Evolutionary conservation across 2,329 filamentous ascomycete species (phyloP).

Genomic region (Zymoseptoria passerinii): DNA sequence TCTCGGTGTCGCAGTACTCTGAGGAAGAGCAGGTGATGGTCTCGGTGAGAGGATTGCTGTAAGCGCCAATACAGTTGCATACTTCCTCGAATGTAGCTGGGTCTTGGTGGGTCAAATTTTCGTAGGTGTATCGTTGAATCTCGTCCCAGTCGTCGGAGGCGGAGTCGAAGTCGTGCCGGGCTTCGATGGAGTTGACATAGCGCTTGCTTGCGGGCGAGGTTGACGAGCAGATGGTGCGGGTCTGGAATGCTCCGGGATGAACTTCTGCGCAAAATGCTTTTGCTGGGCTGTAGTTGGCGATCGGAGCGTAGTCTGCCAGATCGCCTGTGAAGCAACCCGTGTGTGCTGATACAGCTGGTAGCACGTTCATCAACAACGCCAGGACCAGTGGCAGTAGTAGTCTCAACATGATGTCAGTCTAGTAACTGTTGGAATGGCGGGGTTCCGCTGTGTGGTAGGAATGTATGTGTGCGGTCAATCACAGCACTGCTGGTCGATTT

Average conservation of each 20-base stretch:
- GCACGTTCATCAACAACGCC: neutral
- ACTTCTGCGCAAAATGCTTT: neutral
- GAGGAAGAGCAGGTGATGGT: slow-evolving; percentile 2
- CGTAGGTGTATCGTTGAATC: neutral
- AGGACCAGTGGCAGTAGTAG: neutral
- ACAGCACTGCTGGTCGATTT: neutral
- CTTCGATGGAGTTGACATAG: neutral
- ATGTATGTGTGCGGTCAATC: neutral
- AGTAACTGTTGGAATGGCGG: neutral
- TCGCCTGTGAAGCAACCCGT: neutral
- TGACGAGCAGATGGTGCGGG: neutral
- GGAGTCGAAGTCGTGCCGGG: neutral
- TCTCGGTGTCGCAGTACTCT: slow-evolving; percentile 2
- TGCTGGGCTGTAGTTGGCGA: neutral
- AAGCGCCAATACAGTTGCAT: neutral
- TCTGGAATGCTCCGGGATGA: neutral
- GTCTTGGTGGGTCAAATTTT: neutral
- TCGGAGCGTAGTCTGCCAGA: neutral
- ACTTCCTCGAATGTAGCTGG: neutral
- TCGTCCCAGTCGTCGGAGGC: neutral
- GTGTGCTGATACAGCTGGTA: neutral
- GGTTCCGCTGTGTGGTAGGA: neutral
- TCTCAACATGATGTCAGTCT: neutral
- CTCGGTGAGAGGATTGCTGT: neutral
- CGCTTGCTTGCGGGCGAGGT: neutral